These are phyloP conservation scores for Pseudogymnoascus sp. DNA, from an alignment of 2,329 filamentous ascomycete genomes.

Conservation along the genomic window DNA sequence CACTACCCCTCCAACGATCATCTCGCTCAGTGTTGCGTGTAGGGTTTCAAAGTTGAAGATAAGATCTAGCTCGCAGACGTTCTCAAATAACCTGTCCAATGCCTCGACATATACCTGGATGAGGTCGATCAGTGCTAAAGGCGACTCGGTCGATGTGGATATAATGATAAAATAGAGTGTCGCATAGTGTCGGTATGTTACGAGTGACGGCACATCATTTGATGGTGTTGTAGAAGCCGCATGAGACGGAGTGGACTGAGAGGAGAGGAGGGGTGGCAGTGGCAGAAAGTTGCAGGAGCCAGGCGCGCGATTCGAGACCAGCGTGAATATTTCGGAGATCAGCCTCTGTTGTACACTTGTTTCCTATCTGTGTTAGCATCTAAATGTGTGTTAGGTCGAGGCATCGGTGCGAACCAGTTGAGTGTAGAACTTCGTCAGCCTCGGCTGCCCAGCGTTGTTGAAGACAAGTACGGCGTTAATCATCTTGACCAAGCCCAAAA, in stretches of 20 bases:
- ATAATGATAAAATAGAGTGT: conserved; percentile 99
- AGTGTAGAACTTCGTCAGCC: conserved; percentile 97
- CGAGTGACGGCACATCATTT: conserved; percentile 86
- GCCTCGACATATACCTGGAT: conserved; percentile 98
- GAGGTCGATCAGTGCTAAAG: conserved; percentile 87
- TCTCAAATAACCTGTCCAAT: conserved; percentile 90
- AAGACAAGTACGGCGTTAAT: conserved; percentile 98
- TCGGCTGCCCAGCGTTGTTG: conserved; percentile 94
- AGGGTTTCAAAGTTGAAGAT: conserved; percentile 99
- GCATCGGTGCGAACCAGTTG: conserved; percentile 60
- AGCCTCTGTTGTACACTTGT: conserved; percentile 94
- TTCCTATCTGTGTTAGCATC: conserved; percentile 51
- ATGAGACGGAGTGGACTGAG: conserved; percentile 57
- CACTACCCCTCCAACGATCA: conserved; percentile 92
- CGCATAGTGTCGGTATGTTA: conserved; percentile 96
- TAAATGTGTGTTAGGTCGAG: conserved; percentile 3
- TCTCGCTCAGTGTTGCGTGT: conserved; percentile 83
- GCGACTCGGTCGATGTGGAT: conserved; percentile 90
- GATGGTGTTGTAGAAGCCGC: conserved; percentile 54
- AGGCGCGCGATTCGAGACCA: conserved; percentile 84
- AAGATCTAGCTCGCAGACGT: conserved; percentile 94
- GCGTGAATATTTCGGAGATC: conserved; percentile 93
- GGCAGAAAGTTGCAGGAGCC: conserved; percentile 97
- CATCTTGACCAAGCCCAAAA: conserved; percentile 47
- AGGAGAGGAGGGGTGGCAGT: conserved; percentile 57